phyloP scores from a whole-genome alignment of 345 rosid species.

The Atalantia buxifolia region DNA sequence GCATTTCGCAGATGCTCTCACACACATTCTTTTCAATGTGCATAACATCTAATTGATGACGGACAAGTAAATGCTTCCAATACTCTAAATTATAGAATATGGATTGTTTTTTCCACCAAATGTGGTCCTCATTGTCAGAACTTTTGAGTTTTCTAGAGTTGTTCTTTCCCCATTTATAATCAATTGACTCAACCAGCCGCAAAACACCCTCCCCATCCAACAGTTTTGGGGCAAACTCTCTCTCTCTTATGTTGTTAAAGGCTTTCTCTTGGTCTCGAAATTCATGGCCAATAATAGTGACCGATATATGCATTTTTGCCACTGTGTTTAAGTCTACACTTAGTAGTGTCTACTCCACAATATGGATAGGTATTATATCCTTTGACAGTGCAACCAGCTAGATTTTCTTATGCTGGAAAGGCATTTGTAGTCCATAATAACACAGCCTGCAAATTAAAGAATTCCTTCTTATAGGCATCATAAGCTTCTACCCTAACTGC shows the following conservation, averaged over 20 bases:
- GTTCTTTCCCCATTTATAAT: too few species aligned
- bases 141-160: too few species aligned
- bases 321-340: too few species aligned
- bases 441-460: not conserved
- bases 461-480: not conserved
- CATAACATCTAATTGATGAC: not conserved
- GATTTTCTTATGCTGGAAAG: not conserved
- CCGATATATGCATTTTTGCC: not conserved
- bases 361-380: not conserved
- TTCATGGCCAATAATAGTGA: not conserved
- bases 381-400: not conserved
- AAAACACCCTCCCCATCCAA: too few species aligned
- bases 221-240: too few species aligned
- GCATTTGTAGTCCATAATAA: not conserved
- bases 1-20: not conserved
- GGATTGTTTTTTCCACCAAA: not conserved
- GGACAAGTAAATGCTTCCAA: not conserved
- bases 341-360: not conserved
- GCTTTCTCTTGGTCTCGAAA: not conserved
- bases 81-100: not conserved
- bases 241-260: not conserved
- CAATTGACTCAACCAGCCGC: too few species aligned
- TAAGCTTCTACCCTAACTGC: not conserved
- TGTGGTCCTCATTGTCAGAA: rapidly evolving
- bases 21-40: not conserved